Conservation (phyloP, 306 rosid species). For the Senna tora region DNA sequence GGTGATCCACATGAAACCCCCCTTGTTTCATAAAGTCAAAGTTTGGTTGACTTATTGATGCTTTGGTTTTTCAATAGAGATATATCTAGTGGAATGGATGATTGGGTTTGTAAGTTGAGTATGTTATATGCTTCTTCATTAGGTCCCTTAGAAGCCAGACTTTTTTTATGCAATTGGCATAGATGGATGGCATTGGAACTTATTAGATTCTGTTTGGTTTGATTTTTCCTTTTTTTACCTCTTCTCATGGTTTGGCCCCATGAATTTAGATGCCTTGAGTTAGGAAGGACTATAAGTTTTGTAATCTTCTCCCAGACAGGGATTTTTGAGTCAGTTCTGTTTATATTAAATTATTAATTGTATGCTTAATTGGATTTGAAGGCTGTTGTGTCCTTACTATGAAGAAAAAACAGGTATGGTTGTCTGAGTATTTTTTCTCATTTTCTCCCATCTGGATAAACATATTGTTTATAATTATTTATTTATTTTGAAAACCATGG, state of each 20-base stretch:
- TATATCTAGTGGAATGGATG: slow-evolving; percentile 54
- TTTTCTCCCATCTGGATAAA: too few relatives aligned
- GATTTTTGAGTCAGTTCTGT: slow-evolving; percentile 58
- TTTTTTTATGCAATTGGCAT: slow-evolving; percentile 49
- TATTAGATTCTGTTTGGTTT: slow-evolving; percentile 48
- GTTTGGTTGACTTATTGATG: slow-evolving; percentile 57
- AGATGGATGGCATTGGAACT: slow-evolving; percentile 47
- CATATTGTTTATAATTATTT: background rate
- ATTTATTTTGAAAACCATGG: background rate
- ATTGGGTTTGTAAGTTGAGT: slow-evolving; percentile 53
- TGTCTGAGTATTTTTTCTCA: too few relatives aligned
- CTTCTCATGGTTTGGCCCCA: slow-evolving; percentile 46
- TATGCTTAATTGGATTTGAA: slow-evolving; percentile 44
- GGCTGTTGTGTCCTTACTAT: slow-evolving; percentile 34
- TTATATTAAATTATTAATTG: slow-evolving; percentile 38
- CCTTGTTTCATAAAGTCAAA: slow-evolving; percentile 48
- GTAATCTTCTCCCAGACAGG: slow-evolving; percentile 40
- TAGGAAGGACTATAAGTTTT: slow-evolving; percentile 43
- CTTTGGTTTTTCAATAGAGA: slow-evolving; percentile 45
- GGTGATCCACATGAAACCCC: slow-evolving; percentile 34
- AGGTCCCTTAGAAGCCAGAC: slow-evolving; percentile 54
- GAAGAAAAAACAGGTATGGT: background rate
- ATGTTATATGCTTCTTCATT: slow-evolving; percentile 38
- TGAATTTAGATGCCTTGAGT: slow-evolving; percentile 50
- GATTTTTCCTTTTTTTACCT: slow-evolving; percentile 39